Percentiles rank a stretch among this genome's conserved stretches.
These are phyloP conservation scores for Cladosporium sp. DNA, from an alignment of 2,329 filamentous ascomycete genomes.

Conservation along the genomic window DNA sequence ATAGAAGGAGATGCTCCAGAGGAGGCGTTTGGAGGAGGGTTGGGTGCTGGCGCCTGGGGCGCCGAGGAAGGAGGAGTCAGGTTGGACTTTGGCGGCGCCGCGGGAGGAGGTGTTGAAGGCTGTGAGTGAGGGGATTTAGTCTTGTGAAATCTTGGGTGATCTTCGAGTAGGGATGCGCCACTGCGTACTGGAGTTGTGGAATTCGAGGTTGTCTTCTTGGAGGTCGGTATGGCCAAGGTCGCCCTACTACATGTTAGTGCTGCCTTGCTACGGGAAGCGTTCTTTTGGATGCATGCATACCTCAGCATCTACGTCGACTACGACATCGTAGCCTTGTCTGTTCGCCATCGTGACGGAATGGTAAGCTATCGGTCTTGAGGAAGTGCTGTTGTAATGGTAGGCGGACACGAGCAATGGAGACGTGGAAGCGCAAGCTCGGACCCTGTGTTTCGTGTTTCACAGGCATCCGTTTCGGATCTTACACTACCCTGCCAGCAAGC, in stretches of 20 bases:
- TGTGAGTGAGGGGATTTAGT: conserved; percentile 15
- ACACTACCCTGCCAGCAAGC: too few species aligned
- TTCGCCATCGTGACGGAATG: conserved; percentile 41
- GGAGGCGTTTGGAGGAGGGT: conserved; percentile 65
- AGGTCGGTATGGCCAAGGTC: conserved; percentile 97
- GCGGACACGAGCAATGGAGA: not conserved
- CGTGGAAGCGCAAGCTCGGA: not conserved
- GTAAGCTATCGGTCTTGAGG: not conserved
- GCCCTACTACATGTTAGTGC: conserved; percentile 47
- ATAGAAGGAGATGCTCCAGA: conserved; percentile 93
- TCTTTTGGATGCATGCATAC: conserved; percentile 44
- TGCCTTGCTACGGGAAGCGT: conserved; percentile 3
- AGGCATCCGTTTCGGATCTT: too few species aligned
- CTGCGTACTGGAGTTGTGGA: conserved; percentile 75
- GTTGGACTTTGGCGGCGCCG: conserved; percentile 50
- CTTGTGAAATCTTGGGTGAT: not conserved
- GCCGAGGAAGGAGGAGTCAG: conserved; percentile 36
- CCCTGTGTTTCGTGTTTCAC: not conserved
- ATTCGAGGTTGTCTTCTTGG: conserved; percentile 90
- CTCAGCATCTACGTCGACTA: conserved; percentile 96
- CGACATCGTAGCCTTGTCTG: conserved; percentile 84
- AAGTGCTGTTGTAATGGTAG: not conserved
- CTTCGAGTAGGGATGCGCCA: not conserved
- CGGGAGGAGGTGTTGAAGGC: conserved; percentile 33
- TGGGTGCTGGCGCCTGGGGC: conserved; percentile 19